These are phyloP conservation scores for Knoxia roxburghii DNA, from an alignment of 257 asterid genomes.

Conservation along the genomic window DNA sequence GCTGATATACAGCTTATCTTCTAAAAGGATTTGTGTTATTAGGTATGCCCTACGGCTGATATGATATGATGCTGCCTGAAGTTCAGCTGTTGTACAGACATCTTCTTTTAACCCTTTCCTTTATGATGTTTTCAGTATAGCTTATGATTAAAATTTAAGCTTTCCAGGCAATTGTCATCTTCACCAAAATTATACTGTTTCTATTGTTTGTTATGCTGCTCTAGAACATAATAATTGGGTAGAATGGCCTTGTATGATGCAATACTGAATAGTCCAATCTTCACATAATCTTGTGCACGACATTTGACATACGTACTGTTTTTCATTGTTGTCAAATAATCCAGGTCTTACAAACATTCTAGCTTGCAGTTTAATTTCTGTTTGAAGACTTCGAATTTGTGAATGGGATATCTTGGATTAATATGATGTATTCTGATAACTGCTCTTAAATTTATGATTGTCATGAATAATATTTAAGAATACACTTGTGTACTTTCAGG, in stretches of 20 bases:
- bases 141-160: not conserved
- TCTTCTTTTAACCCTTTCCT: not conserved
- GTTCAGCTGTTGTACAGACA: not conserved
- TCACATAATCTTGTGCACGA: not conserved
- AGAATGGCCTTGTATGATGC: not conserved
- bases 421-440: not conserved
- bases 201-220: not conserved
- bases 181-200: not conserved
- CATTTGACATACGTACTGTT: not conserved
- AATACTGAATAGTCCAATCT: not conserved
- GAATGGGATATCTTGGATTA: not conserved
- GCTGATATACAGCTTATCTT: constrained; percentile 2
- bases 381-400: not conserved
- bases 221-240: not conserved
- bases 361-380: not conserved
- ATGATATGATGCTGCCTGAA: not conserved
- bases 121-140: too few relatives aligned
- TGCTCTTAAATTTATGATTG: constrained; percentile 1
- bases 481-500: constrained; percentile 36
- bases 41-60: not conserved
- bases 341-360: not conserved
- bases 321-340: not conserved
- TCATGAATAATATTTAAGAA: not conserved
- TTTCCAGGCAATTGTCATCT: not conserved
- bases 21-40: not conserved